phyloP scores from a whole-genome alignment of 2,329 filamentous ascomycete species.

The Aspergillus transmontanensis region DNA sequence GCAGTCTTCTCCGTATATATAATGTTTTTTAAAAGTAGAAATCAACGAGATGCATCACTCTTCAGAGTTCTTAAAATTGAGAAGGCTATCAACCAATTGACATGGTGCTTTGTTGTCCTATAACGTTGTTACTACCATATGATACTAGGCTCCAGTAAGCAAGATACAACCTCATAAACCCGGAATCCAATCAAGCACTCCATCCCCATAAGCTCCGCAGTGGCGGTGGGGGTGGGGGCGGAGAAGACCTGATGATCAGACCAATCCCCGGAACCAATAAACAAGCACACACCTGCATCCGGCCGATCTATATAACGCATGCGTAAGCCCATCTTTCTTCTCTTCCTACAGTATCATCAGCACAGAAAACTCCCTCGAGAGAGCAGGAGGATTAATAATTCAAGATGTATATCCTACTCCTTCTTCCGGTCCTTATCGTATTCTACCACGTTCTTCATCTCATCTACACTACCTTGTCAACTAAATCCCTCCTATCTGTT shows the following conservation, averaged over 20 bases:
- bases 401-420: conserved; percentile 18
- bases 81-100: too few species aligned
- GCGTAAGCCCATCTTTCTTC: neutral
- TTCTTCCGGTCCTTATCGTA: conserved; percentile 17
- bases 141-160: too few species aligned
- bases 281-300: neutral
- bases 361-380: neutral
- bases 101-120: too few species aligned
- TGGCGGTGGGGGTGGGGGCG: conserved; percentile 28
- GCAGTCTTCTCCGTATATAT: neutral
- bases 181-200: neutral
- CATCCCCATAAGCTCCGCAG: conserved; percentile 14
- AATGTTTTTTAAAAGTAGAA: too few species aligned
- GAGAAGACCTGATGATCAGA: neutral
- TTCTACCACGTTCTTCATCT: conserved; percentile 18
- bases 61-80: too few species aligned
- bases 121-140: too few species aligned
- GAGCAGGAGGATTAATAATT: neutral
- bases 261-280: neutral
- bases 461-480: conserved; percentile 26
- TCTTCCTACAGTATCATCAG: neutral
- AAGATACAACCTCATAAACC: too few species aligned
- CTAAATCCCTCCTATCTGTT: conserved; percentile 31
- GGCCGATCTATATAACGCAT: neutral
- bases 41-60: too few species aligned